Conservation (phyloP, 306 rosid species). For the Spatholobus suberectus region DNA sequence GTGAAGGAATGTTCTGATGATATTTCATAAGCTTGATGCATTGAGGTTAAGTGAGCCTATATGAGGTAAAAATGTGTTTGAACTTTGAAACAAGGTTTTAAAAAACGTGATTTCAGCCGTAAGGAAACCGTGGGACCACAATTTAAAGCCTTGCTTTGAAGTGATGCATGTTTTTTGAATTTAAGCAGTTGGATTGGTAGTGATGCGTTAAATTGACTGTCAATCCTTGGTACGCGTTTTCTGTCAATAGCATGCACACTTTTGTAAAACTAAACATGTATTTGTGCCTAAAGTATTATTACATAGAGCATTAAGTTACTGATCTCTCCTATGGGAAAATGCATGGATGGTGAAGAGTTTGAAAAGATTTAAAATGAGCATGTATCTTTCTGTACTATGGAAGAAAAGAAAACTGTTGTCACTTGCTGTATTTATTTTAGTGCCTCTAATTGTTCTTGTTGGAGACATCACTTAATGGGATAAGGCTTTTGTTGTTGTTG, state of each 20-base stretch:
- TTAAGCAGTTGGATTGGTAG: not conserved
- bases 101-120: not conserved
- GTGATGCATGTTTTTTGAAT: not conserved
- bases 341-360: constrained; percentile 3
- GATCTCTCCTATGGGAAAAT: not conserved
- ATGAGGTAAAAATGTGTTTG: not conserved
- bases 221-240: not conserved
- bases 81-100: not conserved
- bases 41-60: not conserved
- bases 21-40: not conserved
- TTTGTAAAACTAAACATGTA: not conserved
- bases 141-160: not conserved
- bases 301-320: not conserved
- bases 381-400: not conserved
- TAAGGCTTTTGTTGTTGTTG: not conserved
- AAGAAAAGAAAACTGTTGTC: not conserved
- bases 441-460: not conserved
- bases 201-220: not conserved
- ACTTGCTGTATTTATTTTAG: not conserved
- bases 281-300: not conserved
- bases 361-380: not conserved
- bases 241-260: not conserved
- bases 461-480: not conserved
- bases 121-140: too few species aligned
- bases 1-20: not conserved